phyloP scores from a whole-genome alignment of 495 filamentous ascomycete species.

The Terfezia boudieri region DNA sequence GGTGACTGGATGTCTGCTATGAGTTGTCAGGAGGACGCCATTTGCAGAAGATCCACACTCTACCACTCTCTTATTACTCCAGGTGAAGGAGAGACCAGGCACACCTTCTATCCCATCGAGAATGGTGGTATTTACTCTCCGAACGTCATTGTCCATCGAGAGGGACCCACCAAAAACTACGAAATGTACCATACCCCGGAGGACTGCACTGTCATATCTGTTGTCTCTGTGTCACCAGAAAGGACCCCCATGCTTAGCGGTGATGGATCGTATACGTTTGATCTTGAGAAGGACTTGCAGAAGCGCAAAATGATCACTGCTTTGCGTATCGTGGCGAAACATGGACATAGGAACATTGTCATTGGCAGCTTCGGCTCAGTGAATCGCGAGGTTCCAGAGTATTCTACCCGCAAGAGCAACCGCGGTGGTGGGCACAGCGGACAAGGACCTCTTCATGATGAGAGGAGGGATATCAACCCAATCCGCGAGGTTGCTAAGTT shows the following conservation, averaged over 20 bases:
- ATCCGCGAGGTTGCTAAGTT: conserved; percentile 41
- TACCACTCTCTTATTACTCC: conserved; percentile 38
- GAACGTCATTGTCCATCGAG: conserved; percentile 34
- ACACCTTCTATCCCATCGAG: conserved; percentile 45
- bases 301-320: conserved; percentile 46
- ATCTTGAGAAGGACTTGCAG: conserved; percentile 43
- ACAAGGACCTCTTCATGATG: background rate
- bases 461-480: conserved; percentile 35
- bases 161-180: conserved; percentile 30
- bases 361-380: conserved; percentile 45
- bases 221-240: conserved; percentile 49
- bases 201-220: conserved; percentile 24
- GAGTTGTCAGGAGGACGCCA: conserved; percentile 48
- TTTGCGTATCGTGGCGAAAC: conserved; percentile 41
- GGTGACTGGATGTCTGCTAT: conserved; percentile 58
- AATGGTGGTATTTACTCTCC: conserved; percentile 44
- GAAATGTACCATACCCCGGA: conserved; percentile 20
- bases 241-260: conserved; percentile 47
- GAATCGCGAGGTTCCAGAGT: conserved; percentile 27
- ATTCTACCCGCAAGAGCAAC: background rate
- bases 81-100: conserved; percentile 20
- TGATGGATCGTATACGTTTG: conserved; percentile 43
- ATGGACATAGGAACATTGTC: conserved; percentile 34
- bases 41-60: conserved; percentile 49
- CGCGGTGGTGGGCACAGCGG: conserved; percentile 3